These are phyloP conservation scores for Komagataella kurtzmanii DNA, from an alignment of 805 yeast genomes.

Conservation along the genomic window DNA sequence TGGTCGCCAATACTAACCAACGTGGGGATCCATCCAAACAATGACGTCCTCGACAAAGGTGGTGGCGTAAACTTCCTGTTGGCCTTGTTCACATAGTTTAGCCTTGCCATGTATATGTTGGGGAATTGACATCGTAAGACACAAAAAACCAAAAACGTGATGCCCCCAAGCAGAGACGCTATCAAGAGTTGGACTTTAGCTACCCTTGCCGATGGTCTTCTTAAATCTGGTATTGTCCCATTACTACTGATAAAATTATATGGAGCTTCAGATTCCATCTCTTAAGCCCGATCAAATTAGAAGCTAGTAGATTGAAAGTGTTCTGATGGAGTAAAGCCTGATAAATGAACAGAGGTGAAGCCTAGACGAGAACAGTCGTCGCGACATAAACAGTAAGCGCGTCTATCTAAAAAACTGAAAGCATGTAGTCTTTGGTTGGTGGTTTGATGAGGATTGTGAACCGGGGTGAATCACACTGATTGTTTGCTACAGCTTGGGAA, in stretches of 20 bases:
- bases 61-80: conserved; percentile 42
- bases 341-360: not conserved
- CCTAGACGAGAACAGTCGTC: not conserved
- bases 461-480: not conserved
- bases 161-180: conserved; percentile 53
- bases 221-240: not conserved
- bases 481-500: not conserved
- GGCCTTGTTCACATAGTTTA: conserved; percentile 28
- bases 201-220: conserved; percentile 24
- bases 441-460: not conserved
- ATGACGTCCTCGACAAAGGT: conserved; percentile 33
- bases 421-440: too few species aligned
- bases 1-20: conserved; percentile 54
- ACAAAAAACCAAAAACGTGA: conserved; percentile 60
- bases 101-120: conserved; percentile 73
- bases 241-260: not conserved
- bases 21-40: conserved; percentile 75
- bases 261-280: not conserved
- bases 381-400: not conserved
- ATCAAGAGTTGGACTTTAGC: conserved; percentile 67
- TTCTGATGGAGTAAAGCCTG: not conserved
- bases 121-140: conserved; percentile 64
- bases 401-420: not conserved
- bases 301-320: not conserved
- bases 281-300: not conserved